Conservation (phyloP, 2,329 filamentous ascomycete species). For the Gaeumannomyces tritici region DNA sequence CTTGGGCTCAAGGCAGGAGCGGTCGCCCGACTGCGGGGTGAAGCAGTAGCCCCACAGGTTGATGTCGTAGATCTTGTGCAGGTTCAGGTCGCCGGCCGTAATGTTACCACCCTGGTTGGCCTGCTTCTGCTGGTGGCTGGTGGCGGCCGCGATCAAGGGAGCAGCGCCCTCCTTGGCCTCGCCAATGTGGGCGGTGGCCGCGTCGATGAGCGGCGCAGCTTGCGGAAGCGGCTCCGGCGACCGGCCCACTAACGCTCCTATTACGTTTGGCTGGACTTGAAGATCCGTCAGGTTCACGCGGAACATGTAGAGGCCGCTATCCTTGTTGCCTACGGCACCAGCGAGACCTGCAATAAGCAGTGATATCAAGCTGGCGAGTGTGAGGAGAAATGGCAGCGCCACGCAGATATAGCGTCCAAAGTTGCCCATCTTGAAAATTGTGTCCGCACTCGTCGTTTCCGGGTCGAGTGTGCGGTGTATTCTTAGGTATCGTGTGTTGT, state of each 20-base stretch:
- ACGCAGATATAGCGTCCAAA: conserved; percentile 79
- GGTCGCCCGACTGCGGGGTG: conserved; percentile 43
- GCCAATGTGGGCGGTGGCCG: no score
- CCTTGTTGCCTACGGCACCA: conserved; percentile 42
- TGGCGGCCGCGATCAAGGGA: conserved; percentile 16
- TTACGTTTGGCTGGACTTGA: conserved; percentile 24
- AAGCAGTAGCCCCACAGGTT: conserved; percentile 83
- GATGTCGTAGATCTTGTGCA: conserved; percentile 72
- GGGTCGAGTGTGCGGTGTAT: neutral
- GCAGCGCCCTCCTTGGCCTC: neutral
- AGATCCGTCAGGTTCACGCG: conserved; percentile 54
- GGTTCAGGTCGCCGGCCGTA: conserved; percentile 46
- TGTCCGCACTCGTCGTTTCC: neutral
- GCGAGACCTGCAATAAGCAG: conserved; percentile 47
- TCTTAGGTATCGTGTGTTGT: neutral
- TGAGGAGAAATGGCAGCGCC: conserved; percentile 74
- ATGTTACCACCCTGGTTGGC: conserved; percentile 31
- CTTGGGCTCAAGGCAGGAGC: conserved; percentile 60
- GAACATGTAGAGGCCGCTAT: conserved; percentile 39
- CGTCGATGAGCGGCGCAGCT: neutral
- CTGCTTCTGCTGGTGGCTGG: conserved; percentile 8
- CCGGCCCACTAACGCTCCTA: conserved; percentile 5
- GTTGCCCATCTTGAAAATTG: conserved; percentile 17
- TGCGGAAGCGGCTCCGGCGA: neutral
- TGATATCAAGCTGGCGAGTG: conserved; percentile 66